Percentiles rank a stretch among this genome's conserved stretches.
Evolutionary conservation across 768 basidiomycete species (phyloP).

Genomic region (Boletus coccyginus): DNA sequence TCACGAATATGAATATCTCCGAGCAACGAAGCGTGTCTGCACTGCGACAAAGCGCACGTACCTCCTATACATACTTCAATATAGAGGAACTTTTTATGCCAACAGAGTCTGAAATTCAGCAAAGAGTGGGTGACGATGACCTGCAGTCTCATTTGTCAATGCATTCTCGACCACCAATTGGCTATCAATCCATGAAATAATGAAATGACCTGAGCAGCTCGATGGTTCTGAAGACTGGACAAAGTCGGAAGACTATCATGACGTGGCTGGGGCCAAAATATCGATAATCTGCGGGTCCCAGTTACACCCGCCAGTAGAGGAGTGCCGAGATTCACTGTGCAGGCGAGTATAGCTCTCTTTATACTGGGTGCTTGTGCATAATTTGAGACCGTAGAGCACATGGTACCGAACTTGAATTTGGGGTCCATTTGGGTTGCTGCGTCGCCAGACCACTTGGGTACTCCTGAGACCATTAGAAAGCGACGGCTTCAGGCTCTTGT

Average conservation of each 20-base stretch:
- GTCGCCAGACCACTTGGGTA: neutral
- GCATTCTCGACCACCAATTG: neutral
- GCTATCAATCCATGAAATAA: neutral
- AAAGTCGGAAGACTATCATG: too few relatives aligned
- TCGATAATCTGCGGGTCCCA: neutral
- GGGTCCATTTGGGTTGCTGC: neutral
- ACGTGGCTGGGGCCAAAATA: neutral
- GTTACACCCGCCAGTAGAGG: conserved; percentile 2
- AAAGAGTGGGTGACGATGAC: neutral
- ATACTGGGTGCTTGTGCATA: neutral
- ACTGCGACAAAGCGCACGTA: neutral
- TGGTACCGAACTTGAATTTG: neutral
- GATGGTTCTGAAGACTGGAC: neutral
- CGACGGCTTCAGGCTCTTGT: neutral
- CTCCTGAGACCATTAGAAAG: too few relatives aligned
- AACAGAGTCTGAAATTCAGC: neutral
- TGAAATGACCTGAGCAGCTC: neutral
- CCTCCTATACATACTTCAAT: neutral
- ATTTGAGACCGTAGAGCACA: neutral
- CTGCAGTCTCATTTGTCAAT: neutral
- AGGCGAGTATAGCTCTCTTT: conserved; percentile 9
- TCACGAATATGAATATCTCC: neutral
- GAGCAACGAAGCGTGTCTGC: neutral
- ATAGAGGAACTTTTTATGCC: neutral
- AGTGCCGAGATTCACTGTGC: neutral